A percentile compares a stretch with the other conserved stretches of the same genome.
Evolutionary conservation across 352 stramenopile genomes (phyloP).

Genomic region (Phytopythium litorale): DNA sequence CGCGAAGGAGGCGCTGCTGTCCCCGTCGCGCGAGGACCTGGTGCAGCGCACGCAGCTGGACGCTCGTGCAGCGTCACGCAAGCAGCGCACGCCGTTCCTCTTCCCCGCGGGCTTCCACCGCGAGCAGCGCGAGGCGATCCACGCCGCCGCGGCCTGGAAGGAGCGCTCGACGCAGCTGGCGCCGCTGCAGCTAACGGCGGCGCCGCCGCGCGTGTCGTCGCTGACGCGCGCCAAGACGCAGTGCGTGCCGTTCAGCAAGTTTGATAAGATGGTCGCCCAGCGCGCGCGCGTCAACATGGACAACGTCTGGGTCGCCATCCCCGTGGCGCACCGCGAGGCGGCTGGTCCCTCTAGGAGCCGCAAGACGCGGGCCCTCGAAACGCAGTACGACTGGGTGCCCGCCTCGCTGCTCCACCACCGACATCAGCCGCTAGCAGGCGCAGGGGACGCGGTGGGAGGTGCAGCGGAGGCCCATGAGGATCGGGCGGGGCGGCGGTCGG

Average conservation of each 20-base stretch:
- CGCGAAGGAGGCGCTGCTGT: conserved; percentile 27
- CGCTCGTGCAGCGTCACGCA: conserved; percentile 23
- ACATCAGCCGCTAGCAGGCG: neutral
- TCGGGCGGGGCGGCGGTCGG: neutral
- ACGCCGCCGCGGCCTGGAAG: conserved; percentile 8
- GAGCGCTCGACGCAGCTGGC: conserved; percentile 26
- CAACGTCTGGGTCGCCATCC: conserved; percentile 65
- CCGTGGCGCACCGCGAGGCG: conserved; percentile 16
- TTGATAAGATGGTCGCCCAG: conserved; percentile 38
- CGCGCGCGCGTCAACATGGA: conserved; percentile 43
- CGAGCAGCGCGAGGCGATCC: conserved; percentile 6
- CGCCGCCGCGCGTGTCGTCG: conserved; percentile 23
- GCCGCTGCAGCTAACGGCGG: conserved; percentile 28
- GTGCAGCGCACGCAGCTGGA: conserved; percentile 12
- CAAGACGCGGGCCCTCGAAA: conserved; percentile 23
- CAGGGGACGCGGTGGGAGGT: neutral
- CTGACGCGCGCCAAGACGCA: conserved; percentile 30
- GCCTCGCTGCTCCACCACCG: conserved; percentile 23
- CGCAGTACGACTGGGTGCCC: conserved; percentile 58
- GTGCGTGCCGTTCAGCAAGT: conserved; percentile 39
- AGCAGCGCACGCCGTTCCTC: conserved; percentile 27
- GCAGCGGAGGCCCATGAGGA: neutral
- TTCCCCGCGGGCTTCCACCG: conserved; percentile 5
- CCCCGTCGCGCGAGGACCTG: conserved; percentile 15
- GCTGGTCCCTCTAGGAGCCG: neutral